Evolutionary conservation across 2,329 filamentous ascomycete genomes (phyloP), one percentile per base, ranked within the genome.

Genomic region (Penicillium aurantiogriseum): DNA sequence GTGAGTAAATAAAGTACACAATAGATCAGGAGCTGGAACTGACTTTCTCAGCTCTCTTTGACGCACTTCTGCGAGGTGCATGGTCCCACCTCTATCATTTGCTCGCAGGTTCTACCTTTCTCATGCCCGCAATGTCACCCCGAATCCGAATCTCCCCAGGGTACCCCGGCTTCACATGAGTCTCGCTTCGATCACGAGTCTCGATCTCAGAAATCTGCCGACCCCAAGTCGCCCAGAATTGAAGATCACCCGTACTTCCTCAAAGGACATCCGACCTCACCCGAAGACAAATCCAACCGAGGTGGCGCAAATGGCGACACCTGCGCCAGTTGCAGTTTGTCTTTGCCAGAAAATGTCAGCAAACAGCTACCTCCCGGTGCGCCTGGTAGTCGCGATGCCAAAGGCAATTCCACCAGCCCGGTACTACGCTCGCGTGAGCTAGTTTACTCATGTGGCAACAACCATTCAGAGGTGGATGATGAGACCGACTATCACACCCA

Each of bases 31-130:
- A 44, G 11, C 36, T 45, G 42, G 27, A 25, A 44, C 55, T 60
- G 35, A 59, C 55, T 44, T 49, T 39, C 36, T 23, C 66, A 85
- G 83, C 80, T 85, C 69, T 85, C 83, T 67, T 79, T 85, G 62
- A 84, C 83, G 63, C 83, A 85, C 74, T 85, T 85, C 71, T 85
- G 83, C 74, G 83, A 85, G 75, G 77, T 83, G 71, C 82, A 85
- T 79, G 83, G 83, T 70, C 83, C 83, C 19, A 85, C 83, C 51
- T 84, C 82, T 56, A 84, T 85, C 71, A 81, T 85, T 63, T 85
- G 83, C 72, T 85, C 83, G 57, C 83, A 85, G 70, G 80, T 83
- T 62, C 75, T 81, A 48, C 81, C 81, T 15, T 76, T 82, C 56
- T 76, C 81, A 55, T 85, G 83, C 67, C 70, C 74, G 46, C 78